Base-by-base conservation (phyloP, 2,329 filamentous ascomycete species). In the Calonectria multiphialidica region DNA sequence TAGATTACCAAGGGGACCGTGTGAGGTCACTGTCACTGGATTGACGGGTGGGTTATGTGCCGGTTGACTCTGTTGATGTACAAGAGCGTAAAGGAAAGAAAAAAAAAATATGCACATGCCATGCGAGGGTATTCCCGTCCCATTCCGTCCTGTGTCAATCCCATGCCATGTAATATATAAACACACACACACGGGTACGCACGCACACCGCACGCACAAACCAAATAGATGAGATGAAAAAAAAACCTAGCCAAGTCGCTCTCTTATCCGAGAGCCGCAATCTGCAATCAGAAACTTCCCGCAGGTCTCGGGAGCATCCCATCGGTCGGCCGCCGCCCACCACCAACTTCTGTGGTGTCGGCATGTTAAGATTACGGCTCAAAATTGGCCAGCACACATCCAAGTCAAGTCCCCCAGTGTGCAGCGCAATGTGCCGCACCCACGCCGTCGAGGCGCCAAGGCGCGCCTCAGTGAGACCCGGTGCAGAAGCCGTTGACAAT, bases 1-100 rank as follows among this genome's bases (percentile, higher is more conserved):
- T 71, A 69, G 65, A 73, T 69, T 71, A 66, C 49, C 68, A 66
- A 68, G 65, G 72, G 59, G 64, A 47, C 50, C 68, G 30, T 44
- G 64, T 28, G 66, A 40, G 44, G 10, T 8, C 53, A 45, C 44
- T 59, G 44, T 25, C 53, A 37, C 33, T 23, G 44, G 53, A 55
- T 66, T 55, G 55, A 66, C 63, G 53, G 68, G 61, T 67, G 37
- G 33, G 30, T 61, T 44, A 40, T 55, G 30, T 28, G 50, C 33
- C 57, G 23, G 8, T 23, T 23, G 16, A 23, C 53, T 42, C 8
- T 21, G 42, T 30, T 21, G 42, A 61, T 61, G 37, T 61, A 23
- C 35, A n/a, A n/a, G n/a, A n/a, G n/a, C n/a, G n/a, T n/a, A n/a
- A n/a, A n/a, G n/a, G n/a, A n/a, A n/a, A n/a, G n/a, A n/a, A n/a